These are phyloP conservation scores for Ascochyta rabiei DNA, from an alignment of 2,329 filamentous ascomycete genomes.

Conservation along the genomic window DNA sequence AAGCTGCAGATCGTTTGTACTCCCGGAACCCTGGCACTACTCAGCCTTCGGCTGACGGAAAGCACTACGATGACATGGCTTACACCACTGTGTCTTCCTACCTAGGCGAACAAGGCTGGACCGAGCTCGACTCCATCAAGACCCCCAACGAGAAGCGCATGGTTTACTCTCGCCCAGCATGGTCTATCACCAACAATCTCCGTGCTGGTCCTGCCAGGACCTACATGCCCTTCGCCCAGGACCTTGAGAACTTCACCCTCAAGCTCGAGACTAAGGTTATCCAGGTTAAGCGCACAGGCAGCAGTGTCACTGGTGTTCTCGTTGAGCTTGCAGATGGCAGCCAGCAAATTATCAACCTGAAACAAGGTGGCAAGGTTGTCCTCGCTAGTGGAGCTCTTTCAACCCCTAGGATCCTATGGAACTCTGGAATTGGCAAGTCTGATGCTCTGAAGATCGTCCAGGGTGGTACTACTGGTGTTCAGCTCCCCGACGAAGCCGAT, in stretches of 20 bases:
- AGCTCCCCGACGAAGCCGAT: constrained; percentile 23
- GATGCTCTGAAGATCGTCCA: constrained; percentile 30
- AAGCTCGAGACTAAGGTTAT: constrained; percentile 31
- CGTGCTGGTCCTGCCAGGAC: constrained; percentile 29
- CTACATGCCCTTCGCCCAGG: constrained; percentile 28
- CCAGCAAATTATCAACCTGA: constrained; percentile 67
- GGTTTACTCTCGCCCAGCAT: constrained; percentile 23
- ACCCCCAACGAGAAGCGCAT: constrained; percentile 29
- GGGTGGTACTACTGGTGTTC: constrained; percentile 21
- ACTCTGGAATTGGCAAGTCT: constrained; percentile 33
- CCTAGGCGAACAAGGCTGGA: constrained; percentile 24
- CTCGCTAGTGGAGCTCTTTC: constrained; percentile 63
- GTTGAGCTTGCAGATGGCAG: constrained; percentile 57
- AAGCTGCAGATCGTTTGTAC: constrained; percentile 28
- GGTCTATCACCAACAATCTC: constrained; percentile 22
- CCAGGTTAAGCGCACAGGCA: constrained; percentile 25
- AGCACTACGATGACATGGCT: constrained; percentile 29
- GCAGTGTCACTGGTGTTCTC: constrained; percentile 28
- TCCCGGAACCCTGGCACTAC: constrained; percentile 31
- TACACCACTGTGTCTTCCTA: constrained; percentile 28
- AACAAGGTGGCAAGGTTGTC: constrained; percentile 43
- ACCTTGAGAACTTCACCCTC: constrained; percentile 29
- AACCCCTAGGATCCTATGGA: constrained; percentile 45
- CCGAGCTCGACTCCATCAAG: constrained; percentile 23
- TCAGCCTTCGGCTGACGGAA: constrained; percentile 25